A percentile compares a stretch with the other conserved stretches of the same genome.
Evolutionary conservation across 2,329 filamentous ascomycete genomes (phyloP).

Genomic region (Cryphonectria nitschkei): DNA sequence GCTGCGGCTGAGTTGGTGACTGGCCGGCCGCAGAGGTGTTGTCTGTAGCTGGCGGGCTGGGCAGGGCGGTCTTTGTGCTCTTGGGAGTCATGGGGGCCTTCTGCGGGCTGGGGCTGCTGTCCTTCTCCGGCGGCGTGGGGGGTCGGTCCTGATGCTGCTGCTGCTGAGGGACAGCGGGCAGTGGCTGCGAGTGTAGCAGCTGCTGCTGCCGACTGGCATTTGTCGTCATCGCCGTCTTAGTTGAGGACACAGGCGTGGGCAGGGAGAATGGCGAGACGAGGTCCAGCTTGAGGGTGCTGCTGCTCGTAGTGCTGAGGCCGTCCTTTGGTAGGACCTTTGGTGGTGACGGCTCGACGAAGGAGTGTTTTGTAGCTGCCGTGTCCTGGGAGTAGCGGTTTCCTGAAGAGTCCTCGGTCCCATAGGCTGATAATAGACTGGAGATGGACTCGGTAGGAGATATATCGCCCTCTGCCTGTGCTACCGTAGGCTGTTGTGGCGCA

Average conservation of each 20-base stretch:
- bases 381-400: constrained; percentile 23
- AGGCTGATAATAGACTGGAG: constrained; percentile 60
- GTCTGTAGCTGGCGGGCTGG: constrained; percentile 34
- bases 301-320: background rate
- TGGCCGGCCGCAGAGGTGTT: constrained; percentile 32
- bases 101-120: constrained; percentile 8
- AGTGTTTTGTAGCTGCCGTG: constrained; percentile 23
- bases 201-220: background rate
- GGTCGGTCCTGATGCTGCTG: constrained; percentile 15
- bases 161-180: background rate
- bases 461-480: constrained; percentile 8
- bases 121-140: constrained; percentile 23
- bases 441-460: constrained; percentile 53
- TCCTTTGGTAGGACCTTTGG: constrained; percentile 24
- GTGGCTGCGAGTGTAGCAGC: background rate
- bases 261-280: constrained; percentile 22
- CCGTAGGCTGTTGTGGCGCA: background rate
- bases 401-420: constrained; percentile 36
- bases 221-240: constrained; percentile 10
- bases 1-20: constrained; percentile 38
- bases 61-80: constrained; percentile 35
- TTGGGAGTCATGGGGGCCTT: constrained; percentile 21
- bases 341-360: constrained; percentile 20
- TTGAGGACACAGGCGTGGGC: constrained; percentile 25
- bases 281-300: constrained; percentile 11